Base-by-base conservation (phyloP, 352 stramenopile genomes). In the Saprolegnia parasitica region DNA sequence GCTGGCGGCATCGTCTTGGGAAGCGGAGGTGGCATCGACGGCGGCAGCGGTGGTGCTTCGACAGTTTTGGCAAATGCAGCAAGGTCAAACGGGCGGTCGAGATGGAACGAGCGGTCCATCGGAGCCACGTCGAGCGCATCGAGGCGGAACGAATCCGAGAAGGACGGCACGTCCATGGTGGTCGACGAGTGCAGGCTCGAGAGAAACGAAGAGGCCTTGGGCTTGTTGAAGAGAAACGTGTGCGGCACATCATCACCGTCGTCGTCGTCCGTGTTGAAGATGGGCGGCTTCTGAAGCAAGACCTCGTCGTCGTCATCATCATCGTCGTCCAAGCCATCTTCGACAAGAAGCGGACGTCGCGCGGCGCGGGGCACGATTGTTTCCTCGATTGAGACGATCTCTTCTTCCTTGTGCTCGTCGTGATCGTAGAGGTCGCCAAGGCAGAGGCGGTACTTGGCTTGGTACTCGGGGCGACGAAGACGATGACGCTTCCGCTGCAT, bases 381-480 rank as follows among this genome's bases (percentile, higher is more conserved):
- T 72, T 90, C 68, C 24, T 84, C 78, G 20, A 85, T 67, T 1
- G 78, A 84, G 0, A 91, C 65, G 15, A 91, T 68, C 32, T 94
- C 86, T 9, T 73, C 60, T 26, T 84, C 72, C 13, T 78, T 56
- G 15, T 76, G 66, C 0, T 88, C 77, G 45, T 86, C 72, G 15
- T 81, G 72, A 50, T 90, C 78, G 3, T 85, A 56, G 21, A 81
- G 68, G 5, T 76, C 60, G 6, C 80, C 77, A 16, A 93, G 47
- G 56, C 90, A 78, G 26, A 29, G 13, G 1, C 76, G 68, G 0
- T 90, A 61, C 39, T 76, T 73, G 8, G 75, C 65, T 66, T 91
- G 78, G 5, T 77, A 52, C 1, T 65, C 54, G 11, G 50, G 49
- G 6, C 42, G 39, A 13, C 35, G 32, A n/a, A 61, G 63, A 32